Percentiles rank a stretch among this genome's conserved stretches.
phyloP scores from a whole-genome alignment of 371 early-diverging fungal species.

The Haplosporangium sp. region DNA sequence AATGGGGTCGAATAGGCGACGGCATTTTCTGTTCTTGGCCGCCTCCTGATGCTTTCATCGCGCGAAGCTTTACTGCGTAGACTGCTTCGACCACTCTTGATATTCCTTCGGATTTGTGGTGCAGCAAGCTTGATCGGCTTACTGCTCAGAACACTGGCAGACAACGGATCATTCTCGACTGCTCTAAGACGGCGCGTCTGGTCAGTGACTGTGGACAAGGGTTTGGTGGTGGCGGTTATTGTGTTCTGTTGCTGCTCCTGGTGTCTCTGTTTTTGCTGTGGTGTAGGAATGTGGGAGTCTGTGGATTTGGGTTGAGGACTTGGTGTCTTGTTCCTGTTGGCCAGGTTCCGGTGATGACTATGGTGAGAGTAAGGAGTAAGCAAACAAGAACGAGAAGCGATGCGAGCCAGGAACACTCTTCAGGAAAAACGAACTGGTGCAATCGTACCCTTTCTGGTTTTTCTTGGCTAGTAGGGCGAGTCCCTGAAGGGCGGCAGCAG shows the following conservation, averaged over 20 bases:
- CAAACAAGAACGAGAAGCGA: no score
- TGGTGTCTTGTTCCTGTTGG: no score
- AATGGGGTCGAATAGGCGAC: background rate
- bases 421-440: no score
- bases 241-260: background rate
- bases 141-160: slow-evolving; percentile 12
- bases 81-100: slow-evolving; percentile 12
- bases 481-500: background rate
- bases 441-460: no score
- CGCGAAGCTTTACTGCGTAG: slow-evolving; percentile 8
- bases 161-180: slow-evolving; percentile 23
- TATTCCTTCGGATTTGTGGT: slow-evolving; percentile 1
- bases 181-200: slow-evolving; percentile 2
- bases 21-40: background rate
- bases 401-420: no score
- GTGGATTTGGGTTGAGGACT: no score
- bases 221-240: background rate
- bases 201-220: background rate
- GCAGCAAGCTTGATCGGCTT: background rate
- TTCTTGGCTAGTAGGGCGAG: background rate
- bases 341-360: no score
- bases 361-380: no score
- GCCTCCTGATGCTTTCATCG: background rate
- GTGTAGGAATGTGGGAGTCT: background rate
- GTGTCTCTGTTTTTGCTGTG: background rate